phyloP scores from a whole-genome alignment of 805 yeast genomes.

The Candida boleticola region DNA sequence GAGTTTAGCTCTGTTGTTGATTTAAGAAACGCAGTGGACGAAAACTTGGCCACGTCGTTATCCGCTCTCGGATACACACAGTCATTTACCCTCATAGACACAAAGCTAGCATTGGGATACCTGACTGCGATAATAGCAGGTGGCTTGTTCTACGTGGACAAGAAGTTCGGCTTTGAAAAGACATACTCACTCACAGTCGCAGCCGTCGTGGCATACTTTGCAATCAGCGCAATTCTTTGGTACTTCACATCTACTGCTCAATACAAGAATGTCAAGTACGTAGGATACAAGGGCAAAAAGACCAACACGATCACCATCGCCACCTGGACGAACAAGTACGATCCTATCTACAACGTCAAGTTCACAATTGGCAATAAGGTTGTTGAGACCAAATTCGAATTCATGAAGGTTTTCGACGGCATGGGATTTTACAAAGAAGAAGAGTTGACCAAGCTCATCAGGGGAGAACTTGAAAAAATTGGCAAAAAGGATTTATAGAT shows the following conservation, averaged over 20 bases:
- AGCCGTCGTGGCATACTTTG: conserved; percentile 37
- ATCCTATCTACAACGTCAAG: conserved; percentile 43
- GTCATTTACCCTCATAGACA: conserved; percentile 44
- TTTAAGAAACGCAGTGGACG: conserved; percentile 50
- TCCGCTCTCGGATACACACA: conserved; percentile 46
- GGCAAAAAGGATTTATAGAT: conserved; percentile 11
- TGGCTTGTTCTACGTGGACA: conserved; percentile 46
- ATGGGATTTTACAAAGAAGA: conserved; percentile 44
- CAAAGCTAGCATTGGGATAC: conserved; percentile 49
- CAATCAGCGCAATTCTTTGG: conserved; percentile 31
- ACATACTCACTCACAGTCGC: conserved; percentile 31
- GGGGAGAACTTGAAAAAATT: conserved; percentile 11
- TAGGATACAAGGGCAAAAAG: conserved; percentile 35
- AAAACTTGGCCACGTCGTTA: conserved; percentile 40
- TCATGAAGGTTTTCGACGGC: conserved; percentile 45
- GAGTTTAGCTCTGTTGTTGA: conserved; percentile 43
- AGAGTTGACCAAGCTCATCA: conserved; percentile 26
- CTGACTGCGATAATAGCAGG: conserved; percentile 47
- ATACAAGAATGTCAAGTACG: conserved; percentile 46
- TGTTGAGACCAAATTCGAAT: conserved; percentile 23
- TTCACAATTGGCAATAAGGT: conserved; percentile 28
- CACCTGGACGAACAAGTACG: conserved; percentile 41
- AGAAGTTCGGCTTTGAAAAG: conserved; percentile 45
- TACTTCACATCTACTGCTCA: conserved; percentile 29
- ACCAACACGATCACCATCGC: conserved; percentile 34